phyloP scores from a whole-genome alignment of 1,139 yeast genomes.

The Yamadazyma triangularis region DNA sequence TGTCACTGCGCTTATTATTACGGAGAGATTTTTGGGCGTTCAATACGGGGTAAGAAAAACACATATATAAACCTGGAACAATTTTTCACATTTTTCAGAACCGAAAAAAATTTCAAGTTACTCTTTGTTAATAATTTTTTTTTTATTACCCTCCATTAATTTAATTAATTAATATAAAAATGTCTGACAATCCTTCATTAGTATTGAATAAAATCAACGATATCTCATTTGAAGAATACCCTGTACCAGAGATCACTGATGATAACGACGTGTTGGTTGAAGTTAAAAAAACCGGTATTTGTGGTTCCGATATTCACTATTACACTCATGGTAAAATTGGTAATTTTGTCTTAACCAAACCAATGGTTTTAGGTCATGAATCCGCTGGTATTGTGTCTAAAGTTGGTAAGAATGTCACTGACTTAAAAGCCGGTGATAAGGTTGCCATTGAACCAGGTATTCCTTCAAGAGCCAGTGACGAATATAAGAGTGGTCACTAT shows the following conservation, averaged over 20 bases:
- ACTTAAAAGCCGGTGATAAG: conserved; percentile 67
- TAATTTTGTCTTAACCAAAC: conserved; percentile 57
- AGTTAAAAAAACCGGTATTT: conserved; percentile 75
- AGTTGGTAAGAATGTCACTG: conserved; percentile 54
- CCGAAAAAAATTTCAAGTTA: too few relatives aligned
- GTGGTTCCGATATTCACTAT: conserved; percentile 87
- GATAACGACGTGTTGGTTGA: conserved; percentile 71
- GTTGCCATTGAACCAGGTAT: conserved; percentile 78
- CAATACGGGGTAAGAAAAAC: conserved; percentile 4
- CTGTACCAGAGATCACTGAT: conserved; percentile 56
- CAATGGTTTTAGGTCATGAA: conserved; percentile 77
- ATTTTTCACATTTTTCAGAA: not conserved
- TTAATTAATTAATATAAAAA: too few relatives aligned
- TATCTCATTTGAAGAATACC: conserved; percentile 61
- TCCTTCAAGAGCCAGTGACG: conserved; percentile 73
- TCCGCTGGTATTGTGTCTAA: conserved; percentile 68
- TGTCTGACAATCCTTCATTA: conserved; percentile 55
- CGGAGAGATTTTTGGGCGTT: conserved; percentile 7
- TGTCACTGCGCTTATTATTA: conserved; percentile 6
- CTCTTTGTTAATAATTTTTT: too few relatives aligned
- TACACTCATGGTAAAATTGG: conserved; percentile 80
- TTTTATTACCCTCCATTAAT: too few relatives aligned
- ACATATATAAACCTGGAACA: too few relatives aligned
- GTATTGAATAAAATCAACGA: conserved; percentile 63
- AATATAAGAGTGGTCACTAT: conserved; percentile 72